Evolutionary conservation across 1,284 basidiomycete species (phyloP).

Genomic region (Leccinum insolens): DNA sequence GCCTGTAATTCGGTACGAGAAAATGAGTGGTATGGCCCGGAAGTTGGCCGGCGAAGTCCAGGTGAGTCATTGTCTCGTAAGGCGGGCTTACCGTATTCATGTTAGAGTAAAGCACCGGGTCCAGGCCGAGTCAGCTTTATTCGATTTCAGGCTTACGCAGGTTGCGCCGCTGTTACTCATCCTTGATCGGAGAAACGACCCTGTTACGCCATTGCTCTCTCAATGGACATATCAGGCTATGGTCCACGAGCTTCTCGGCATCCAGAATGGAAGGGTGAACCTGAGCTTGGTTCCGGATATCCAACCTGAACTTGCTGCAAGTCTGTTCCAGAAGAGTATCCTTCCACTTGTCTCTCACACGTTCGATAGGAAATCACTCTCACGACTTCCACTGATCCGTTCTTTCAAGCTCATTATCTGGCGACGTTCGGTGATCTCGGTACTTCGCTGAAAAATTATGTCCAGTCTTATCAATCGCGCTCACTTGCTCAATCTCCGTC

Average conservation of each 20-base stretch:
- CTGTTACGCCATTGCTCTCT: slow-evolving; percentile 95
- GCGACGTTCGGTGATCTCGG: slow-evolving; percentile 98
- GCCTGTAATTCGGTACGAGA: slow-evolving; percentile 92
- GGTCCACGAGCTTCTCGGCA: slow-evolving; percentile 96
- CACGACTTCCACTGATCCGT: slow-evolving; percentile 90
- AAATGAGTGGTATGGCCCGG: slow-evolving; percentile 90
- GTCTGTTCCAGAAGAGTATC: slow-evolving; percentile 29
- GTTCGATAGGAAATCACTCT: slow-evolving; percentile 86
- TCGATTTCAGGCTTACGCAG: slow-evolving; percentile 79
- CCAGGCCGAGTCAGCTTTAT: slow-evolving; percentile 70
- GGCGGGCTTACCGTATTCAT: slow-evolving; percentile 11
- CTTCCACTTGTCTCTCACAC: slow-evolving; percentile 13
- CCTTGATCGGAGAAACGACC: slow-evolving; percentile 94
- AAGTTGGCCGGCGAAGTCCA: slow-evolving; percentile 88
- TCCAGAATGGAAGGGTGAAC: slow-evolving; percentile 93
- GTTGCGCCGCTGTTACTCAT: slow-evolving; percentile 76
- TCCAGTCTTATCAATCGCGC: slow-evolving; percentile 90
- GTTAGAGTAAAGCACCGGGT: slow-evolving; percentile 59
- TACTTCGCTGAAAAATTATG: slow-evolving; percentile 90
- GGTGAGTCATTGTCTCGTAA: slow-evolving; percentile 44
- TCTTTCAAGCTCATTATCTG: slow-evolving; percentile 91
- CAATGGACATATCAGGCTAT: slow-evolving; percentile 99
- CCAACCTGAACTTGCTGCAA: slow-evolving; percentile 80
- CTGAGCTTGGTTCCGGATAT: slow-evolving; percentile 87
- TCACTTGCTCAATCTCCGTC: slow-evolving; percentile 79